A percentile compares a stretch with the other conserved stretches of the same genome.
phyloP scores from a whole-genome alignment of 192 early-diverging fungal species.

The Cladochytrium replicatum region DNA sequence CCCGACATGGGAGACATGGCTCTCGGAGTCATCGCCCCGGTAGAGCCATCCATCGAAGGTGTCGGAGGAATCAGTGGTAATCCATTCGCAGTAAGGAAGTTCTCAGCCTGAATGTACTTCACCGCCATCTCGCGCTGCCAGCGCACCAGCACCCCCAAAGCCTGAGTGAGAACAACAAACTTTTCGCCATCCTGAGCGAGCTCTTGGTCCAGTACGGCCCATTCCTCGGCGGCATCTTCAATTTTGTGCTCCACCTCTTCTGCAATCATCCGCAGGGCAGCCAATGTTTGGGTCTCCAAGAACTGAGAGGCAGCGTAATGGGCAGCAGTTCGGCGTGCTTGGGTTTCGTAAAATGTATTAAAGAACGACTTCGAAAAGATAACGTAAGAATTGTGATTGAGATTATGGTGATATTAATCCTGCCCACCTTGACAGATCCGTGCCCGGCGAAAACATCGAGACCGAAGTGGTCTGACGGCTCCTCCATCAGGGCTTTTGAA shows the following conservation, averaged over 20 bases:
- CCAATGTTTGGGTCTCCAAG: slow-evolving; percentile 31
- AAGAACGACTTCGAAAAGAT: slow-evolving; percentile 17
- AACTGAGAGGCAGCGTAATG: slow-evolving; percentile 17
- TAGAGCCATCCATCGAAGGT: too few species aligned
- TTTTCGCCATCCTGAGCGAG: slow-evolving; percentile 23
- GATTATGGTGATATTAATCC: background rate
- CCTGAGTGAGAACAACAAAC: slow-evolving; percentile 9
- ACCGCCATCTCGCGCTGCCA: background rate
- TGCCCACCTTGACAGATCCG: slow-evolving; percentile 20
- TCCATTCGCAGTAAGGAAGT: too few species aligned
- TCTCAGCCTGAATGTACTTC: background rate
- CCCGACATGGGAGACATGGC: background rate
- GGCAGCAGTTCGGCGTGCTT: slow-evolving; percentile 15
- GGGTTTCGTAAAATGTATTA: slow-evolving; percentile 19
- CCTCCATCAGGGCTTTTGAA: too few species aligned
- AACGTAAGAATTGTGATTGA: background rate
- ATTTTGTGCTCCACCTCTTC: slow-evolving; percentile 23
- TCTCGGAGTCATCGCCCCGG: background rate
- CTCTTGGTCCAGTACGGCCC: slow-evolving; percentile 28
- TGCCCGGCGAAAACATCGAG: slow-evolving; percentile 24
- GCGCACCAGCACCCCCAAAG: background rate
- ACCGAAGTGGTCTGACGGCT: slow-evolving; percentile 6
- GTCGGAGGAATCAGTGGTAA: too few species aligned
- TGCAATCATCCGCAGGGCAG: slow-evolving; percentile 26
- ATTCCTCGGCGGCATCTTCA: slow-evolving; percentile 26